phyloP scores from a whole-genome alignment of 257 asterid species.

The Ilex asprella region DNA sequence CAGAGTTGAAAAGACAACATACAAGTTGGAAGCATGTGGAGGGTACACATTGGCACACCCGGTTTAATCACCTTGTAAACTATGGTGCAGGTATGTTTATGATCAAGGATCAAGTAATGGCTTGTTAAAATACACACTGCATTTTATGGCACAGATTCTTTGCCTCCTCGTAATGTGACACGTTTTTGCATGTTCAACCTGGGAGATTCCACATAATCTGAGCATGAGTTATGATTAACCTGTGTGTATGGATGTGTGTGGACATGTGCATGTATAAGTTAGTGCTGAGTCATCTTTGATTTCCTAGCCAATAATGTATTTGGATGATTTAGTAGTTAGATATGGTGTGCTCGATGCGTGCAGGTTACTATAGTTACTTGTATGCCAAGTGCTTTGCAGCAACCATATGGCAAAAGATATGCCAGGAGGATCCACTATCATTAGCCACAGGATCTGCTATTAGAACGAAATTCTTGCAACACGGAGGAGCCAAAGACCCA shows the following conservation, averaged over 20 bases:
- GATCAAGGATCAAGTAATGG: not conserved
- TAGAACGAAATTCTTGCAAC: slow-evolving; percentile 63
- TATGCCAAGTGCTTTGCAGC: slow-evolving; percentile 89
- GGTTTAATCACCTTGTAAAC: slow-evolving; percentile 80
- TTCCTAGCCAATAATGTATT: too few species aligned
- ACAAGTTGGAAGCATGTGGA: slow-evolving; percentile 82
- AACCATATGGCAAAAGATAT: slow-evolving; percentile 69
- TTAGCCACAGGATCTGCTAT: slow-evolving; percentile 68
- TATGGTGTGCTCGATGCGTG: not conserved
- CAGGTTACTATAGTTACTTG: slow-evolving; percentile 96
- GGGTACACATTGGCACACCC: slow-evolving; percentile 92
- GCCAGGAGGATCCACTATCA: slow-evolving; percentile 76
- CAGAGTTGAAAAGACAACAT: slow-evolving; percentile 71
- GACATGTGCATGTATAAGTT: too few species aligned
- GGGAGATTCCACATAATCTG: too few species aligned
- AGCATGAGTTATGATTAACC: too few species aligned
- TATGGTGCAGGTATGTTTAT: slow-evolving; percentile 82
- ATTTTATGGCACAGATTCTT: too few species aligned
- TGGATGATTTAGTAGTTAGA: too few species aligned
- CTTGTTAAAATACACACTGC: too few species aligned
- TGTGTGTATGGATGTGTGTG: too few species aligned
- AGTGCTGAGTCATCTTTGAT: too few species aligned
- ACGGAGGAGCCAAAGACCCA: slow-evolving; percentile 96
- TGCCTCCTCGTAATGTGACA: too few species aligned
- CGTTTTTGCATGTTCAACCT: too few species aligned